Conservation (phyloP, 2,329 filamentous ascomycete species). For the Cordyceps javanica region DNA sequence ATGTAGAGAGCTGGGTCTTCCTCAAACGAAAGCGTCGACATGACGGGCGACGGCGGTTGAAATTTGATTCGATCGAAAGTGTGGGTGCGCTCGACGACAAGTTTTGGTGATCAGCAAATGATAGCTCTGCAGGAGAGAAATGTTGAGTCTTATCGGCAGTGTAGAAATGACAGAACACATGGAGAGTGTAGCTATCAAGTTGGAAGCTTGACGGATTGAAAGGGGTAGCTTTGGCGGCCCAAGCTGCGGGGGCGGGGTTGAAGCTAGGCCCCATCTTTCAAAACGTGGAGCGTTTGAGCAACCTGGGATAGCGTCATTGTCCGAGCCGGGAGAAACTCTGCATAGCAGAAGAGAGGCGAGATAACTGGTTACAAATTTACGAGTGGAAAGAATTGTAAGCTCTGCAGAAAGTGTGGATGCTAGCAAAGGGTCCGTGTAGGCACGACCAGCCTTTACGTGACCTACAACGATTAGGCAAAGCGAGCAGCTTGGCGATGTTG, state of each 20-base stretch:
- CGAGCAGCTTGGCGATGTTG: rapidly evolving
- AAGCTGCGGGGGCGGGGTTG: conserved; percentile 10
- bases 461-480: not conserved
- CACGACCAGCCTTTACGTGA: not conserved
- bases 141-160: not conserved
- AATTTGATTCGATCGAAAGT: not conserved
- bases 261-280: not conserved
- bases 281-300: not conserved
- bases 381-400: not conserved
- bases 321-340: not conserved
- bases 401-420: too few species aligned
- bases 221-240: conserved; percentile 7
- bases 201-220: conserved; percentile 1
- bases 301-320: not conserved
- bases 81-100: not conserved
- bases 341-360: too few species aligned
- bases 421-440: not conserved
- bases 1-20: conserved; percentile 77
- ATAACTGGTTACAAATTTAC: too few species aligned
- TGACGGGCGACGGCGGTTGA: not conserved
- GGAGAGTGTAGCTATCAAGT: not conserved
- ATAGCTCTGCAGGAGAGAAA: not conserved
- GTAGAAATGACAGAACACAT: not conserved
- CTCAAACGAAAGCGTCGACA: conserved; percentile 39
- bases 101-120: not conserved